These are phyloP conservation scores for Aspergillus ellipticus DNA, from an alignment of 495 filamentous ascomycete genomes.

Conservation along the genomic window DNA sequence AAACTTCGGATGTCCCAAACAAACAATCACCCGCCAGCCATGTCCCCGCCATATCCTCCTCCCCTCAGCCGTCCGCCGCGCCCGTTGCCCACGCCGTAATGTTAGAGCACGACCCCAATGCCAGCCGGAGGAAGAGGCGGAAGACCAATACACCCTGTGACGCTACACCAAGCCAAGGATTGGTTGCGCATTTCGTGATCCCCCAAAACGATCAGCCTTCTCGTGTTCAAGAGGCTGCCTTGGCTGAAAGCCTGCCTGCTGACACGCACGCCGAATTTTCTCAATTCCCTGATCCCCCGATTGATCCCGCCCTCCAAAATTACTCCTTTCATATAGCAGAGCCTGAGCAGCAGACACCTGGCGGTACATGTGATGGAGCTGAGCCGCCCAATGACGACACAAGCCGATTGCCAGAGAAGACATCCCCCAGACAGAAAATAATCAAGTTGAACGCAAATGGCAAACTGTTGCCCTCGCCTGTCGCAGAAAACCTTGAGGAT, in stretches of 20 bases:
- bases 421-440: constrained; percentile 37
- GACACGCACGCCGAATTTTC: too few relatives aligned
- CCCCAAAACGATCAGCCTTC: background rate
- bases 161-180: background rate
- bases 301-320: too few relatives aligned
- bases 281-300: too few relatives aligned
- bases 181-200: background rate
- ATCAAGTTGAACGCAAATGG: constrained; percentile 54
- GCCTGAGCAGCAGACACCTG: background rate
- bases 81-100: background rate
- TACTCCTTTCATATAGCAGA: too few relatives aligned
- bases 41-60: background rate
- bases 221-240: background rate
- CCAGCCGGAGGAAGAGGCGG: constrained; percentile 45
- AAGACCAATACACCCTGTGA: constrained; percentile 30
- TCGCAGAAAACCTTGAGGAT: constrained; percentile 20
- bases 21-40: background rate
- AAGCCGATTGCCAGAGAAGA: background rate
- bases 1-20: background rate
- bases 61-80: constrained; percentile 4
- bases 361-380: background rate
- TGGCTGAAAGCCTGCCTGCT: background rate
- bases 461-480: constrained; percentile 53
- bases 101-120: constrained; percentile 42
- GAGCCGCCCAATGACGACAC: background rate